Evolutionary conservation across 768 basidiomycete genomes (phyloP).

Genomic region (Lactarius hengduanensis): DNA sequence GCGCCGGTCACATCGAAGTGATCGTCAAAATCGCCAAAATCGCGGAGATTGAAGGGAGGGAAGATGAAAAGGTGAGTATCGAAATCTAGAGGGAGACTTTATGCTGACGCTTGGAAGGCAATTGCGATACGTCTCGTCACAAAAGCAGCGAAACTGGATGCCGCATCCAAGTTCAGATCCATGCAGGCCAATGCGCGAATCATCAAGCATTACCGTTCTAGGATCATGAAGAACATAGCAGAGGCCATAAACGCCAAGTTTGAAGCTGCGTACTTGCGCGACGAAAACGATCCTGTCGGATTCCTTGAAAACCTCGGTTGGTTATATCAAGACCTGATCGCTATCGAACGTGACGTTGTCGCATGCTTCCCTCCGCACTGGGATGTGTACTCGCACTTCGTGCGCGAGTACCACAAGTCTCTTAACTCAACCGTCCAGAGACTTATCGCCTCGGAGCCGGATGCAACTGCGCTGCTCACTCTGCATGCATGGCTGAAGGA

Average conservation of each 20-base stretch:
- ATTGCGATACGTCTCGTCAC: slow-evolving; percentile 93
- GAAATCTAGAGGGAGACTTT: not conserved
- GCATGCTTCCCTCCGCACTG: slow-evolving; percentile 92
- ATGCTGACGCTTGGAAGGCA: slow-evolving; percentile 51
- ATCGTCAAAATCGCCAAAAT: slow-evolving; percentile 92
- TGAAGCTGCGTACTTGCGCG: slow-evolving; percentile 59
- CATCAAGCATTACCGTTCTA: slow-evolving; percentile 94
- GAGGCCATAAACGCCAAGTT: slow-evolving; percentile 75
- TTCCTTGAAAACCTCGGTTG: slow-evolving; percentile 82
- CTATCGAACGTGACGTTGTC: slow-evolving; percentile 87
- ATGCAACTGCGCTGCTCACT: slow-evolving; percentile 82
- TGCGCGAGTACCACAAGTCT: slow-evolving; percentile 88
- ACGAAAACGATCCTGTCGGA: slow-evolving; percentile 59
- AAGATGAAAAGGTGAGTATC: slow-evolving; percentile 83
- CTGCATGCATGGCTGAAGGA: slow-evolving; percentile 95
- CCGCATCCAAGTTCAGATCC: slow-evolving; percentile 90
- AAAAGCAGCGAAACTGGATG: slow-evolving; percentile 89
- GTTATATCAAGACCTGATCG: slow-evolving; percentile 93
- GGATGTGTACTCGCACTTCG: slow-evolving; percentile 78
- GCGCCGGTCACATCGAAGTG: slow-evolving; percentile 78
- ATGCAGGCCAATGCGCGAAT: slow-evolving; percentile 90
- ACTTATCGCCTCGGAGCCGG: slow-evolving; percentile 71
- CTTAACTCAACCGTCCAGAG: slow-evolving; percentile 71
- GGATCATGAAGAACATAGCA: slow-evolving; percentile 76
- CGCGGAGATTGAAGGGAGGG: slow-evolving; percentile 86